Base-by-base conservation (phyloP, 2,329 filamentous ascomycete genomes). In the Bipolaris cookei region DNA sequence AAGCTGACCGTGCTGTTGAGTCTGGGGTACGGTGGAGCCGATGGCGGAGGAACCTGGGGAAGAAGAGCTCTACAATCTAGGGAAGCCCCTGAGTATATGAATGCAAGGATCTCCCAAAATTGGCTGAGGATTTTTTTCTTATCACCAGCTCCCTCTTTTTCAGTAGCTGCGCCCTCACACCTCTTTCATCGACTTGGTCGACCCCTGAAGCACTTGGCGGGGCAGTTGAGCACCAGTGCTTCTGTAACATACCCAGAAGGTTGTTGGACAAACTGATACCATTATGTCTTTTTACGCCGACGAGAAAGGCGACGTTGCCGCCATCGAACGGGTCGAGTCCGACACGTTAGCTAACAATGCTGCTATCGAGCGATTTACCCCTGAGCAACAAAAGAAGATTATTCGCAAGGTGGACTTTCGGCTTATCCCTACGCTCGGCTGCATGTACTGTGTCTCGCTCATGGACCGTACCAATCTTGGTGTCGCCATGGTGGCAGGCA, bases 381-480 rank as follows among this genome's bases (percentile, higher is more conserved):
- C 63, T 11, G 63, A 66, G 48, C 49, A 68, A 55, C 66, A 67
- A 51, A 68, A 58, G 56, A 66, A 59, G 54, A 67, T 68, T 45
- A 54, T 68, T 18, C 66, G 63, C 54, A 68, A 65, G 51, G 58
- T 77, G 16, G 78, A 79, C 59, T 56, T 71, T 42, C 72, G 77
- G 20, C 70, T 79, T 1, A 73, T 80, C 11, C 76, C 77, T 4
- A 77, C 77, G 8, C 67, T 79, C 1, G 75, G 75, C 3, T 63
- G 73, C 43, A 73, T 79, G 62, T 78, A 78, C 59, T 75, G 72
- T 7, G 72, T 78, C 21, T 70, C 74, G 0, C 60, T 76, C 23
- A 73, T 79, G 60, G 77, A 79, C 45, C 68, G 76, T 34, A 72
- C 72, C 54, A 79, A 79, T 51, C 64, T 78, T 5, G 71, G 72